Evolutionary conservation across 345 rosid genomes (phyloP), one percentile per base, ranked within the genome.

Genomic region (Capsella bursapastoris): DNA sequence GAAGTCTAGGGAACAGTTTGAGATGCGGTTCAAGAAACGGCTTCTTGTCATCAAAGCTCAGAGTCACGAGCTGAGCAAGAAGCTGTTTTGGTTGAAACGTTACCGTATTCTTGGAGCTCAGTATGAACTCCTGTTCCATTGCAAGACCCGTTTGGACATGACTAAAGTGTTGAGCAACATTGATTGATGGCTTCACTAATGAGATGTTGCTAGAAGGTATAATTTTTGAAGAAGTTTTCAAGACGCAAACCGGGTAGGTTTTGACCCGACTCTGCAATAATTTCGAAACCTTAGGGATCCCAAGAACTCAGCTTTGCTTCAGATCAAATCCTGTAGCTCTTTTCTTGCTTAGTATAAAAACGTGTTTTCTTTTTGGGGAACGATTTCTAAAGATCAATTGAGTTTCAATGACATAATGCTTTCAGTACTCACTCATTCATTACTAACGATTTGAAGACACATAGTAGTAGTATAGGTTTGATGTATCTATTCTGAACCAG

Each of bases 131-230:
- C 80, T 64, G 8, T 77, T 70, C 38, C 76, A 77, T 47, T 77
- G 80, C 66, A 77, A 77, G 71, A 77, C 76, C 2, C 75, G 80
- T 49, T 70, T 77, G 80, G 75, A 77, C 10, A 37, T 77, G 80
- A 11, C 60, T 70, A 66, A 74, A 2, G 53, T 64, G 51, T 47
- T 70, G 9, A 47, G n/a, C 14, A 47, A 41, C 61, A 76, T 70
- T 34, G 8, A 1, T 22, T 55, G 28, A 69, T 32, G 64, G 41
- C 63, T 75, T 68, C 63, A 51, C 50, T n/a, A 15, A 2, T 70
- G 53, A 76, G 58, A 53, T 28, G 6, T 6, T 38, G 28, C 32
- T 9, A 25, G 11, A 13, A 64, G 69, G 22, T 11, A 10, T 53
- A 12, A 34, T 29, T 74, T 8, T 38, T 34, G 37, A 34, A 37